phyloP scores from a whole-genome alignment of 495 filamentous ascomycete genomes.

The Hypoxylon cercidicola region DNA sequence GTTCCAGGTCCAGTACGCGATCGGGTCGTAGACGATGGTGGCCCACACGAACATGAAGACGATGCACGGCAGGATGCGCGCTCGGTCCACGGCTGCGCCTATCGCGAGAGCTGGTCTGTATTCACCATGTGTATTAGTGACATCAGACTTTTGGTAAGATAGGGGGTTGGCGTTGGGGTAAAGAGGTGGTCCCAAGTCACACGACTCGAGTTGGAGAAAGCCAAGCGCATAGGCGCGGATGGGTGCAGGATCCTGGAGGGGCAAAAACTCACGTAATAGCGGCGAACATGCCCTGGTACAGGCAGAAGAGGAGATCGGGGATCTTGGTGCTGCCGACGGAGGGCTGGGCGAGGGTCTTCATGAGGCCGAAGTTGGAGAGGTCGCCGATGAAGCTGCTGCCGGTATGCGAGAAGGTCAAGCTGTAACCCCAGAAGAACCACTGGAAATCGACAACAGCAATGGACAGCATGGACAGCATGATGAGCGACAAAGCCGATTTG shows the following conservation, averaged over 20 bases:
- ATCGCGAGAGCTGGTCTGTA: conserved; percentile 78
- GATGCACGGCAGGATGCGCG: conserved; percentile 82
- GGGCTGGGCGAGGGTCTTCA: conserved; percentile 79
- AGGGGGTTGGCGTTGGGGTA: not conserved
- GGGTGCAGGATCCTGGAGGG: too few species aligned
- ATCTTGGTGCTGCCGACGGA: conserved; percentile 83
- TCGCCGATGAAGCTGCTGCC: conserved; percentile 91
- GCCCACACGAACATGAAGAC: conserved; percentile 91
- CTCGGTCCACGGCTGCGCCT: conserved; percentile 83
- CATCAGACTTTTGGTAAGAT: conserved; percentile 1
- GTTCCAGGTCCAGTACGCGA: conserved; percentile 96
- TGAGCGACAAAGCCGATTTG: conserved; percentile 93
- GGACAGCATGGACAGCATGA: conserved; percentile 94
- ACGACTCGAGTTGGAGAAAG: not conserved
- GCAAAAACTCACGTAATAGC: conserved; percentile 74
- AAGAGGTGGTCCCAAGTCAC: not conserved
- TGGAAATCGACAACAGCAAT: conserved; percentile 91
- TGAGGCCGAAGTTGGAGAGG: conserved; percentile 85
- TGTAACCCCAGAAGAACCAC: conserved; percentile 99
- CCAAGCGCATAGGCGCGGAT: too few species aligned
- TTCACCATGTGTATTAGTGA: conserved; percentile 17
- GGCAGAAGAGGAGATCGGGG: conserved; percentile 88
- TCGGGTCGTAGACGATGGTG: conserved; percentile 84
- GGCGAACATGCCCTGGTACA: conserved; percentile 93
- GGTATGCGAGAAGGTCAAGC: conserved; percentile 84